Base-by-base conservation (phyloP, 1,284 basidiomycete genomes). In the Malassezia caprae region DNA sequence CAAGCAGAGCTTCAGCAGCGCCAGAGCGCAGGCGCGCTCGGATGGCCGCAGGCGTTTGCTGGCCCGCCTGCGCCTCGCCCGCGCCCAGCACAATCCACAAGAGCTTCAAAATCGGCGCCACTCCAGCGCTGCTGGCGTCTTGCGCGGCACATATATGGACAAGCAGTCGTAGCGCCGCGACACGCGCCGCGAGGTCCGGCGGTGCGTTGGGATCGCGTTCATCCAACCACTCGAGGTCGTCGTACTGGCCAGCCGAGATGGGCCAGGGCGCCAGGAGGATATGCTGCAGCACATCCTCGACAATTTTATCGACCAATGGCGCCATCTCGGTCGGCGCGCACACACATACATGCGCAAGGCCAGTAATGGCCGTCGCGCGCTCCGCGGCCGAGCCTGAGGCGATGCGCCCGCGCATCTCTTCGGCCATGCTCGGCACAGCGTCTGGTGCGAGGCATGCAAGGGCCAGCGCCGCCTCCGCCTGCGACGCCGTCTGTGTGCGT, bases 1-100 rank as follows among this genome's bases (percentile, higher is more conserved):
- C 89, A 40, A 96, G 76, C 45, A 96, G 71, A 1, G 86, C 88
- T 8, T 84, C 76, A 0, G 86, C 85, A 0, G 90, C 88, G 65
- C 87, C 83, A 26, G 94, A 76, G 17, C 91, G 82, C 76, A 96
- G 63, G 31, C 79, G 76, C 46, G 67, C 58, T 37, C 62, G 68
- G 34, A 63, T 64, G 31, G 56, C 54, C 1, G 48, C 41, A 8
- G 70, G 67, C 4, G 58, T 63, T n/a, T 56, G 58, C 11, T 70
- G 54, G 4, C 45, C 56, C 17, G 48, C 46, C 8, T 41, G 48
- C 19, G 63, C 63, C 51, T 71, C 67, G 28, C 68, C 68, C 2
- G 51, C 50, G 4, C 40, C 42, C 12, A 68, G 48, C 4, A 66
- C 53, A 4, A 56, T 55, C 60, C 61, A 64, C n/a, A 72, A 50